A percentile compares a stretch with the other conserved stretches of the same genome.
phyloP scores from a whole-genome alignment of 495 filamentous ascomycete genomes.

The Aspergillus heteromorphus region DNA sequence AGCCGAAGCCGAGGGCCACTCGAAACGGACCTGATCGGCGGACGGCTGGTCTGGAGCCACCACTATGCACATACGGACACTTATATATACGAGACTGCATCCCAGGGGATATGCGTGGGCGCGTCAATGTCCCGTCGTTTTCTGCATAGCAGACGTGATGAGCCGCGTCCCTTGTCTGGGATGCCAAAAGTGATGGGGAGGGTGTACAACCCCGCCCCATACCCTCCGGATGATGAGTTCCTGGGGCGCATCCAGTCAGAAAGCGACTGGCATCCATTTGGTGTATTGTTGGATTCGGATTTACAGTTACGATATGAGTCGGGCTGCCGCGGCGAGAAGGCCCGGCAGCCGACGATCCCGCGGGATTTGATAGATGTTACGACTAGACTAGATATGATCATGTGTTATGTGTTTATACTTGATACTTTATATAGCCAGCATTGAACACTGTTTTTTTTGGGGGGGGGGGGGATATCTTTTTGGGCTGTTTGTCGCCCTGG shows the following conservation, averaged over 20 bases:
- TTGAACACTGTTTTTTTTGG: neutral
- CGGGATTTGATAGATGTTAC: constrained; percentile 10
- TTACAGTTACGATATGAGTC: neutral
- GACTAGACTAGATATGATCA: constrained; percentile 19
- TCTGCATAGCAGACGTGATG: neutral
- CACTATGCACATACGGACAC: neutral
- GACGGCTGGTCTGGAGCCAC: neutral
- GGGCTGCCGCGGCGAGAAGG: neutral
- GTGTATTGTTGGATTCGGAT: neutral
- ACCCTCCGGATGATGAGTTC: neutral
- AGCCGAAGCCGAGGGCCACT: constrained; percentile 16
- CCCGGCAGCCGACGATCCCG: neutral
- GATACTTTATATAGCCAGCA: neutral
- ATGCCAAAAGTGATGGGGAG: neutral
- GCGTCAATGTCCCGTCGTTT: neutral
- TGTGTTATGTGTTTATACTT: constrained; percentile 2
- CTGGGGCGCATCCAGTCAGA: neutral
- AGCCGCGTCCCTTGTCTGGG: neutral
- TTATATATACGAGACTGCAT: neutral
- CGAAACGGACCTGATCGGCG: constrained; percentile 25
- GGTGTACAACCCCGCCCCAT: neutral
- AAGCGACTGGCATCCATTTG: neutral
- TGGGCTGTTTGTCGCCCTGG: too few species aligned
- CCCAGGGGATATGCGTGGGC: neutral
- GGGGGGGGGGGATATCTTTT: too few species aligned